These are phyloP conservation scores for Trypanosoma cruzi DNA, from an alignment of 208 protist genomes.

Conservation along the genomic window DNA sequence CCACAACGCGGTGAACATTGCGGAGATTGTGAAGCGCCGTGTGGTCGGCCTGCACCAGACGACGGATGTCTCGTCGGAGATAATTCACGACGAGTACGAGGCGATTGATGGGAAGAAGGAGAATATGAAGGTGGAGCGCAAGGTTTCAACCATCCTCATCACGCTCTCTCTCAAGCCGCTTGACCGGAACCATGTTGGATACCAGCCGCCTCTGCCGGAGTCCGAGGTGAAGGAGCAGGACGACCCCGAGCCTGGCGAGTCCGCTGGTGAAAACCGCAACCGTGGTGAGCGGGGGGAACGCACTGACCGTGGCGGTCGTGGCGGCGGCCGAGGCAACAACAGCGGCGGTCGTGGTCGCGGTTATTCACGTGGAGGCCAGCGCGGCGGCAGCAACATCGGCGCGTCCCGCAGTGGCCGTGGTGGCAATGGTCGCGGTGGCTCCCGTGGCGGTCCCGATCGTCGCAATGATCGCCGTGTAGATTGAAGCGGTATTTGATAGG, in stretches of 20 bases:
- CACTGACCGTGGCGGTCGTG: slow-evolving; percentile 1
- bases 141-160: slow-evolving; percentile 90
- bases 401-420: slow-evolving; percentile 24
- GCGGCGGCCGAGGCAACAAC: slow-evolving; percentile 26
- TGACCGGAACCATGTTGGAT: slow-evolving; percentile 85
- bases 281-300: slow-evolving; percentile 31
- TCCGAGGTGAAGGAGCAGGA: slow-evolving; percentile 89
- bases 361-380: slow-evolving; percentile 37
- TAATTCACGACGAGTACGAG: slow-evolving; percentile 90
- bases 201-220: slow-evolving; percentile 90
- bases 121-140: slow-evolving; percentile 76
- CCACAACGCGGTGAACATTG: slow-evolving; percentile 92
- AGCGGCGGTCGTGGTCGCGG: slow-evolving; percentile 34
- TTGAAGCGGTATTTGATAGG: neutral
- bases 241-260: slow-evolving; percentile 24
- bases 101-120: slow-evolving; percentile 75
- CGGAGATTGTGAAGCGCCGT: slow-evolving; percentile 93
- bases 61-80: slow-evolving; percentile 81
- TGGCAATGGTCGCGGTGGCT: slow-evolving; percentile 15
- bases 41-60: slow-evolving; percentile 92
- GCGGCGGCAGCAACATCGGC: slow-evolving; percentile 33
- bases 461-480: slow-evolving; percentile 1
- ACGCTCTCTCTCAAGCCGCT: slow-evolving; percentile 88
- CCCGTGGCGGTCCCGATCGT: slow-evolving; percentile 26
- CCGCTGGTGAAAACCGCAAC: slow-evolving; percentile 17